A percentile compares a stretch with the other conserved stretches of the same genome.
Conservation (phyloP, 164 flowering plant genomes). For the Piper betle region DNA sequence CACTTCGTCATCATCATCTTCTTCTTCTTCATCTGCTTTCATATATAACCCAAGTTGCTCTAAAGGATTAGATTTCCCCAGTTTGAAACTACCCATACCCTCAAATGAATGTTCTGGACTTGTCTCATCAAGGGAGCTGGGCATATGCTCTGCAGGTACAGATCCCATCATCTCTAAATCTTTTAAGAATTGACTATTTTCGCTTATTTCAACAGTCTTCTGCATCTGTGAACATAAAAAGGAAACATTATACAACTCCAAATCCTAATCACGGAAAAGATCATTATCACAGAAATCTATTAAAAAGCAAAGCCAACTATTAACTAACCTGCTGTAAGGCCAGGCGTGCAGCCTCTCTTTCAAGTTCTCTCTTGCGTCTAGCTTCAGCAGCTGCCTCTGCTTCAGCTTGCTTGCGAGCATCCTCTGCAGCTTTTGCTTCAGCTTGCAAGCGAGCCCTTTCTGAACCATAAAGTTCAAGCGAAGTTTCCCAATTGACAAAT, state of each 20-base stretch:
- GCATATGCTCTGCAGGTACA: conserved; percentile 39
- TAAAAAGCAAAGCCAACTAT: background rate
- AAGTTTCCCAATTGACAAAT: background rate
- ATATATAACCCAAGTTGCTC: conserved; percentile 86
- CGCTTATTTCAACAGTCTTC: conserved; percentile 84
- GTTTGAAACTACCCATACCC: conserved; percentile 55
- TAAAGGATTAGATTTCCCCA: conserved; percentile 54
- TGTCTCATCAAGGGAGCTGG: conserved; percentile 58
- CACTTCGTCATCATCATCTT: too few species aligned
- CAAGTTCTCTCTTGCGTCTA: conserved; percentile 58
- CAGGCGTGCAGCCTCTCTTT: conserved; percentile 83
- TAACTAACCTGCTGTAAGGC: conserved; percentile 55
- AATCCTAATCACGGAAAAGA: too few species aligned
- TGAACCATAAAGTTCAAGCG: conserved; percentile 9
- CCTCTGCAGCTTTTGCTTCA: conserved; percentile 87
- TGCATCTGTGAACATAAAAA: conserved; percentile 55
- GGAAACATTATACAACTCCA: background rate
- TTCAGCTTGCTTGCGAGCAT: conserved; percentile 54
- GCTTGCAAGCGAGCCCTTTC: conserved; percentile 79
- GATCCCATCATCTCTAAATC: conserved; percentile 78
- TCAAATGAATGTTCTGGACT: conserved; percentile 65
- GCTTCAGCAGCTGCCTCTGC: conserved; percentile 72
- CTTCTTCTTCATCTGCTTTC: conserved; percentile 72
- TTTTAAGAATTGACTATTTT: conserved; percentile 53
- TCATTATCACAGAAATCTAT: background rate